Evolutionary conservation across 805 yeast species (phyloP), one percentile per base, ranked within the genome.

Genomic region (Saccharomycopsis babjevae): DNA sequence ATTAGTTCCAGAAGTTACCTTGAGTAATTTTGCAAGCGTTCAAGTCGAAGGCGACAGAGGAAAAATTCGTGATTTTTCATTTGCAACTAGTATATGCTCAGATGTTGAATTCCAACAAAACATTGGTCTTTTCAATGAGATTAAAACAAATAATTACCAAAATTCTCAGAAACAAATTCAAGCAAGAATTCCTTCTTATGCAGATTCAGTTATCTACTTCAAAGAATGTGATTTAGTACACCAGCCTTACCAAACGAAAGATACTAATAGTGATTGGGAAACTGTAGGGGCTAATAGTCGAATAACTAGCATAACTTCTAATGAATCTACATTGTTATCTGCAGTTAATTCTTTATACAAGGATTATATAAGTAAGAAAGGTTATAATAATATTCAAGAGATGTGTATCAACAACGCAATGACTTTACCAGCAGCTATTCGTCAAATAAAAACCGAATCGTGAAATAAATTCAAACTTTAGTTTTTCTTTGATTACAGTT

Each of bases 291-390:
- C 32, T 28, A 56, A 46, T 46, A 39, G 55, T 11, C 36, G 50
- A 11, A 28, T 46, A 25, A 58, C 32, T 34, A 50, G 42, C 7
- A 54, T 59, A 30, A 36, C 57, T 5, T 34, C 54, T 11, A 56
- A 54, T 38, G 62, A 46, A 3, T 59, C 61, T 1, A 63, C 65
- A 5, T 52, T 63, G 16, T 52, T 63, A 20, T 61, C 63, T 28
- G 65, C 65, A 8, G 65, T 63, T 10, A 63, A 63, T 54, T 63
- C 65, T 5, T 43, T 63, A 22, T 63, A 63, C 55, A 59, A 54
- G 38, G 65, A 63, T 28, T 59, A 63, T 16, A 61, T 63, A 5
- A 57, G 54, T 18, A 38, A 30, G 15, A 59, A 50, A 28, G 65
- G 65, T 3, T 63, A 52, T 42, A 50, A 28, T 7, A 58, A 57